These are phyloP conservation scores for Vinca minor DNA, from an alignment of 257 asterid genomes.

Conservation along the genomic window DNA sequence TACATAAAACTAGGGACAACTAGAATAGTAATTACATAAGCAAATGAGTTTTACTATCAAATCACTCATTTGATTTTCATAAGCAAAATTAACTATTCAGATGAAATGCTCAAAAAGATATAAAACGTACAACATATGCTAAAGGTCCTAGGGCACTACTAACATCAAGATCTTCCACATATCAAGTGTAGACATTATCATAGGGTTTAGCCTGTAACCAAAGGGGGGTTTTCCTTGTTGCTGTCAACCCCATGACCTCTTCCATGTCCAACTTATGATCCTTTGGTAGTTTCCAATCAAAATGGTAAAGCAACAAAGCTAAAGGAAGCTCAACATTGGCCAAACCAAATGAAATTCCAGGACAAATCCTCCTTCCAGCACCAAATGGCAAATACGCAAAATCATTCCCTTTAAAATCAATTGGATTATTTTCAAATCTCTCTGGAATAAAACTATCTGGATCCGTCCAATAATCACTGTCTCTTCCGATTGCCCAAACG, in stretches of 20 bases:
- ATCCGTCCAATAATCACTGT: not conserved
- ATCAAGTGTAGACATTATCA: too few relatives aligned
- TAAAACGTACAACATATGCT: too few relatives aligned
- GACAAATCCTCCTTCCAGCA: constrained; percentile 30
- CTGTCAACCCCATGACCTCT: constrained; percentile 8
- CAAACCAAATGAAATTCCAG: constrained; percentile 12
- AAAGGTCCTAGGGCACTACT: too few relatives aligned
- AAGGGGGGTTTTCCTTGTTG: not conserved
- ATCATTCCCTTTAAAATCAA: constrained; percentile 2
- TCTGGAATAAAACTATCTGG: constrained; percentile 3
- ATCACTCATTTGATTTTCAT: too few relatives aligned
- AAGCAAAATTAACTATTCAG: too few relatives aligned
- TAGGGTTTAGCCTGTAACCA: not conserved
- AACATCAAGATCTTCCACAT: too few relatives aligned
- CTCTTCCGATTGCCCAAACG: constrained; percentile 13
- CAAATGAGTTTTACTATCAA: too few relatives aligned
- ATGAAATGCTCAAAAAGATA: too few relatives aligned
- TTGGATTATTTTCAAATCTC: constrained; percentile 3
- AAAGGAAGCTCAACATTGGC: constrained; percentile 20
- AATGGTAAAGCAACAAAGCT: constrained; percentile 20
- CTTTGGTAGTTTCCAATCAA: constrained; percentile 24
- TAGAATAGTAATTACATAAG: too few relatives aligned
- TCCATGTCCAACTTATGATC: constrained; percentile 19
- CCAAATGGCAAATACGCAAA: constrained; percentile 29
- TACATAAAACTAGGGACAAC: too few relatives aligned